A percentile compares a stretch with the other conserved stretches of the same genome.
phyloP scores from a whole-genome alignment of 495 filamentous ascomycete genomes.

The Friedmanniomyces simplex region DNA sequence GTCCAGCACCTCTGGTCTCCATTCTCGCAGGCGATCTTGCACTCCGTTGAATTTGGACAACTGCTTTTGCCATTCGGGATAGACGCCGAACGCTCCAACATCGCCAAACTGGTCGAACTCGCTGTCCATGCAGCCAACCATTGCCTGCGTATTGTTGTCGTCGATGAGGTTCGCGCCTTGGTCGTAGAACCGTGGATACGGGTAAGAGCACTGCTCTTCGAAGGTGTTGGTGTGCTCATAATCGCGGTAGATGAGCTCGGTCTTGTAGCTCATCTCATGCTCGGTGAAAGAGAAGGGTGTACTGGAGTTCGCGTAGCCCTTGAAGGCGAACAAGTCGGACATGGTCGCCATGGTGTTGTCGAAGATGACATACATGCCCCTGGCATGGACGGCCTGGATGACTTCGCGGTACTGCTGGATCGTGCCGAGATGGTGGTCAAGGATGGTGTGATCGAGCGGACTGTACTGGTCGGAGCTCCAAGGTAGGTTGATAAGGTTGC shows the following conservation, averaged over 20 bases:
- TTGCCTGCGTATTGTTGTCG: constrained; percentile 33
- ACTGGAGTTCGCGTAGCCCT: constrained; percentile 36
- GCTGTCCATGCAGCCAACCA: constrained; percentile 55
- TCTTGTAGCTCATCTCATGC: constrained; percentile 38
- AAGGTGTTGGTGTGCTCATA: constrained; percentile 51
- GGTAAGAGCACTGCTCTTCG: constrained; percentile 51
- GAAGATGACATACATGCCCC: constrained; percentile 61
- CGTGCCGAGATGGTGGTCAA: constrained; percentile 59
- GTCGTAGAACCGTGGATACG: constrained; percentile 53
- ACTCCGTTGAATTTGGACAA: constrained; percentile 65
- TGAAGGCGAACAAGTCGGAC: constrained; percentile 40
- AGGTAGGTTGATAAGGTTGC: constrained; percentile 58
- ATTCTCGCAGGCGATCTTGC: constrained; percentile 65
- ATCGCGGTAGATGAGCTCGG: constrained; percentile 40
- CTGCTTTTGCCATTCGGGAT: constrained; percentile 49
- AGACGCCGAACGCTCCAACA: constrained; percentile 34
- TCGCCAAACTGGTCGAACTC: constrained; percentile 53
- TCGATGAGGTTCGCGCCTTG: constrained; percentile 49
- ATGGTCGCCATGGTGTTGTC: constrained; percentile 58
- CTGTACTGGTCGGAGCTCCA: constrained; percentile 58
- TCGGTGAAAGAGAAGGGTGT: constrained; percentile 36
- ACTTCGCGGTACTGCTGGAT: constrained; percentile 54
- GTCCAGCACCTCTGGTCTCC: constrained; percentile 49
- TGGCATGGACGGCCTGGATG: constrained; percentile 56
- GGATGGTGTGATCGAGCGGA: constrained; percentile 57